Evolutionary conservation across 169 alveolate genomes (phyloP).

Genomic region (Plasmodium relictum): DNA sequence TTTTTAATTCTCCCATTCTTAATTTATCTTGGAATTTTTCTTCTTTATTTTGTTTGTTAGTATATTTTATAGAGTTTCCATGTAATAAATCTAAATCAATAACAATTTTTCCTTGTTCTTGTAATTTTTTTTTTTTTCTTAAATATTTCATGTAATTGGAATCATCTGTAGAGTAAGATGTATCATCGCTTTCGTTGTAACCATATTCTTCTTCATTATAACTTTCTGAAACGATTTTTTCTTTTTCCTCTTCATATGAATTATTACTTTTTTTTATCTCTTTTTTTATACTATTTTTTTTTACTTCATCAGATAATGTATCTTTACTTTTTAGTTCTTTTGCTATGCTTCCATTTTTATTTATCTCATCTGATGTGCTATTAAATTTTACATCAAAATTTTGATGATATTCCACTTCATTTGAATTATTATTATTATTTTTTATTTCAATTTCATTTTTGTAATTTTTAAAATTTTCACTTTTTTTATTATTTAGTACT

Average conservation of each 20-base stretch:
- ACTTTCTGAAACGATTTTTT: background rate
- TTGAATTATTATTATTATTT: background rate
- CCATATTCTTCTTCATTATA: constrained; percentile 30
- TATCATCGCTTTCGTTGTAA: constrained; percentile 35
- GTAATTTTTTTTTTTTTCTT: constrained; percentile 36
- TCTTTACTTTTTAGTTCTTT: background rate
- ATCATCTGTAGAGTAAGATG: constrained; percentile 71
- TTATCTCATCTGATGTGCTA: background rate
- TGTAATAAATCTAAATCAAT: constrained; percentile 25
- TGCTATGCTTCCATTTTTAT: background rate
- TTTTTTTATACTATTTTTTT: background rate
- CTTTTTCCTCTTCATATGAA: background rate
- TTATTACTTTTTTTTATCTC: background rate
- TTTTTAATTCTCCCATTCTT: constrained; percentile 34
- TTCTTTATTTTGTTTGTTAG: constrained; percentile 15
- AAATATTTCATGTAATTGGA: constrained; percentile 60
- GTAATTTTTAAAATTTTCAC: background rate
- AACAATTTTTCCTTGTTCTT: constrained; percentile 72
- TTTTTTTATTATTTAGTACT: background rate
- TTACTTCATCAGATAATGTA: background rate
- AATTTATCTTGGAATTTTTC: constrained; percentile 37
- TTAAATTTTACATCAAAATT: background rate
- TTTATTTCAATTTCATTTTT: background rate
- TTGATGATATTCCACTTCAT: background rate
- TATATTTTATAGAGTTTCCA: constrained; percentile 14